These are phyloP conservation scores for Plenodomus tracheiphilus DNA, from an alignment of 2,329 filamentous ascomycete genomes.

Conservation along the genomic window DNA sequence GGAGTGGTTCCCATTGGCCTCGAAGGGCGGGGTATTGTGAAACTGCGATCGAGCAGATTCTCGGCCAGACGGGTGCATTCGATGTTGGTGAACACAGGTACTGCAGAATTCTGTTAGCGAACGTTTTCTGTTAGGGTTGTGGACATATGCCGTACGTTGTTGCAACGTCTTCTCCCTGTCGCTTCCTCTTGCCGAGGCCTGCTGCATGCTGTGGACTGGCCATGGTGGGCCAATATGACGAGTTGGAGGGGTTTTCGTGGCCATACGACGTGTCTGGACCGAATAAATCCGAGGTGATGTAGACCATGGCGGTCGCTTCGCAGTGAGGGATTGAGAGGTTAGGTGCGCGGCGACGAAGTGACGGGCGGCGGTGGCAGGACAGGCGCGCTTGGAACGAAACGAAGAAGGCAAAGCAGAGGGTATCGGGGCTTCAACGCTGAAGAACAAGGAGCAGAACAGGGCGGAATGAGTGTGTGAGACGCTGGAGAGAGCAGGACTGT, in stretches of 20 bases:
- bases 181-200: slow-evolving; percentile 38
- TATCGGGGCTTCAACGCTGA: neutral
- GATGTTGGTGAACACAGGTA: slow-evolving; percentile 11
- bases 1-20: slow-evolving; percentile 16
- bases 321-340: slow-evolving; percentile 14
- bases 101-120: slow-evolving; percentile 7
- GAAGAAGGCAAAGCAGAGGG: neutral
- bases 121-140: neutral
- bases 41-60: slow-evolving; percentile 12
- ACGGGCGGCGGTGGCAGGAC: neutral
- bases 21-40: slow-evolving; percentile 15
- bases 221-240: slow-evolving; percentile 24
- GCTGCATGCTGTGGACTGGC: slow-evolving; percentile 18
- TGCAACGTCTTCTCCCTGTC: slow-evolving; percentile 19
- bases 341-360: slow-evolving; percentile 9
- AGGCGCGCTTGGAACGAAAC: slow-evolving; percentile 2
- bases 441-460: neutral
- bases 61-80: slow-evolving; percentile 15
- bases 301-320: slow-evolving; percentile 33
- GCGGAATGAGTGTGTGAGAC: slow-evolving; percentile 1
- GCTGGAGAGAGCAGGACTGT: neutral
- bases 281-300: slow-evolving; percentile 44
- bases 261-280: slow-evolving; percentile 19
- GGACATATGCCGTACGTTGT: slow-evolving; percentile 10
- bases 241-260: slow-evolving; percentile 4